phyloP scores from a whole-genome alignment of 805 yeast species.

The Saccharomycopsis guyanensis region DNA sequence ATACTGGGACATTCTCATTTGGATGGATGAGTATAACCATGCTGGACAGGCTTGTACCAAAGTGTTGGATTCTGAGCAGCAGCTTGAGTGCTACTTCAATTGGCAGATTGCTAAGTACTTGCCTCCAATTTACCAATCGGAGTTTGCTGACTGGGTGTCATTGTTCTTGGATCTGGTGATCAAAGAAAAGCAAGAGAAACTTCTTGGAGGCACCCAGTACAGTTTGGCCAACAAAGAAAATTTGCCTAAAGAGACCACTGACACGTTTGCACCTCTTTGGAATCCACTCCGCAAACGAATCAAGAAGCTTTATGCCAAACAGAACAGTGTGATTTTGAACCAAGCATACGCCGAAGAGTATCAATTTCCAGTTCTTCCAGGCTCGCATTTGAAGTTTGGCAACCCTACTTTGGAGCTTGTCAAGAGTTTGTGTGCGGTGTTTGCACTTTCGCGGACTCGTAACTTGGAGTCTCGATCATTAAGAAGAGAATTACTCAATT shows the following conservation, averaged over 20 bases:
- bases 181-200: slow-evolving; percentile 38
- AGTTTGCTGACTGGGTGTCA: slow-evolving; percentile 82
- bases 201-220: not conserved
- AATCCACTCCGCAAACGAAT: slow-evolving; percentile 60
- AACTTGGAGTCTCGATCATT: slow-evolving; percentile 66
- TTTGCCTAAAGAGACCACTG: slow-evolving; percentile 25
- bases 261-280: slow-evolving; percentile 47
- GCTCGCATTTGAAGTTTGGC: slow-evolving; percentile 48
- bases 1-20: slow-evolving; percentile 88
- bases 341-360: slow-evolving; percentile 59
- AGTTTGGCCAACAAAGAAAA: slow-evolving; percentile 29
- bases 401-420: slow-evolving; percentile 79
- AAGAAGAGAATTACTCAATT: slow-evolving; percentile 61
- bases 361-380: slow-evolving; percentile 69
- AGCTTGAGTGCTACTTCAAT: slow-evolving; percentile 34
- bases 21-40: slow-evolving; percentile 91
- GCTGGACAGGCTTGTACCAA: slow-evolving; percentile 57
- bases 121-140: slow-evolving; percentile 69
- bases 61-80: slow-evolving; percentile 33
- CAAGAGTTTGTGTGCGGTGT: slow-evolving; percentile 65
- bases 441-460: slow-evolving; percentile 56
- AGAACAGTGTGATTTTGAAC: slow-evolving; percentile 64
- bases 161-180: slow-evolving; percentile 66
- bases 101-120: slow-evolving; percentile 79
- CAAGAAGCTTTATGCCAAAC: slow-evolving; percentile 55